Evolutionary conservation across 805 yeast species (phyloP).

Genomic region (Starmerella bombicola): DNA sequence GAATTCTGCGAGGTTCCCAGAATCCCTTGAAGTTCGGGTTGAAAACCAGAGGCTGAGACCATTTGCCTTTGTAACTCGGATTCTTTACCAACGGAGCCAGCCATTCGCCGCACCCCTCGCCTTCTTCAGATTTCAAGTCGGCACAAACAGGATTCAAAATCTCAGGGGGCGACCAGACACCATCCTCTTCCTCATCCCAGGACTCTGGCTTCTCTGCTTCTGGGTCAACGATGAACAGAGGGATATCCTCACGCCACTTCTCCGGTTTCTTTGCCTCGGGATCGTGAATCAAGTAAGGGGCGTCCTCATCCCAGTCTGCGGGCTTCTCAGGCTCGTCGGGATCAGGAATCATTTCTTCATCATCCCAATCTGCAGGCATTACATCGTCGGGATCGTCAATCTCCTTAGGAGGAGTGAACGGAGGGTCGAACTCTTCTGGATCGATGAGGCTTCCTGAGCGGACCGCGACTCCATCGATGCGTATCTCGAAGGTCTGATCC

Average conservation of each 20-base stretch:
- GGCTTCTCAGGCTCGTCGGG: constrained; percentile 56
- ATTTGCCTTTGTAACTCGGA: constrained; percentile 63
- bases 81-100: constrained; percentile 51
- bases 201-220: constrained; percentile 52
- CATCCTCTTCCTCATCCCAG: constrained; percentile 89
- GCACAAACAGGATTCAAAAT: constrained; percentile 63
- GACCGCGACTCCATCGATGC: constrained; percentile 67
- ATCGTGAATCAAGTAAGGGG: constrained; percentile 53
- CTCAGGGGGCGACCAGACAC: constrained; percentile 65
- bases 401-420: constrained; percentile 52
- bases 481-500: constrained; percentile 58
- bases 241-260: constrained; percentile 63
- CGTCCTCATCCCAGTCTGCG: constrained; percentile 70
- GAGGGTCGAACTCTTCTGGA: constrained; percentile 46
- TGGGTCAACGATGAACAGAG: constrained; percentile 53
- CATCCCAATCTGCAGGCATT: constrained; percentile 80
- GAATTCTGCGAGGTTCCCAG: constrained; percentile 56
- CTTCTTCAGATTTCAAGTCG: constrained; percentile 18
- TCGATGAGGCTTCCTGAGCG: constrained; percentile 57
- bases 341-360: constrained; percentile 52
- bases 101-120: constrained; percentile 77
- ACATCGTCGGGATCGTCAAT: constrained; percentile 44
- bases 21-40: constrained; percentile 73
- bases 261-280: constrained; percentile 57
- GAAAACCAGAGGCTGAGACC: constrained; percentile 53